A percentile compares a stretch with the other conserved stretches of the same genome.
These are phyloP conservation scores for Chamaecyparis obtusa DNA, from an alignment of 75 land plant genomes.

Conservation along the genomic window DNA sequence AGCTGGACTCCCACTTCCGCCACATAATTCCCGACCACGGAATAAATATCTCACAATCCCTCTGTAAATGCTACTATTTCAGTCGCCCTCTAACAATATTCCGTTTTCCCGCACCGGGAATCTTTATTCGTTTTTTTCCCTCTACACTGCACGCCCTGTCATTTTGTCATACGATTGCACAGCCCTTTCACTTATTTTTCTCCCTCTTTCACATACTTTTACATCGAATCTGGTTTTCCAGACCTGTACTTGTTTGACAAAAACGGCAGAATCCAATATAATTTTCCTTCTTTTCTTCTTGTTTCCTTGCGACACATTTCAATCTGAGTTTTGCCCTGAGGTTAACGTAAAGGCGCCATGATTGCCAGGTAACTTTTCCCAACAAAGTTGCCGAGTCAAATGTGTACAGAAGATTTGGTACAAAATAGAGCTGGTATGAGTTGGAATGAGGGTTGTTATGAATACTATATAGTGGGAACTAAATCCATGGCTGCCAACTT, in stretches of 20 bases:
- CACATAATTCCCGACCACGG: background rate
- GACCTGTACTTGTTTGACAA: too few relatives aligned
- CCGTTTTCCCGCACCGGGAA: background rate
- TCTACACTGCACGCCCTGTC: background rate
- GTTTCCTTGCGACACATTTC: too few relatives aligned
- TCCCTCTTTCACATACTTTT: too few relatives aligned
- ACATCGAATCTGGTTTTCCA: too few relatives aligned
- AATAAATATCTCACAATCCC: too few relatives aligned
- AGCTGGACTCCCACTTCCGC: background rate
- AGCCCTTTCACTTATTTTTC: background rate
- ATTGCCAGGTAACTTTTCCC: background rate
- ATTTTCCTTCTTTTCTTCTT: too few relatives aligned
- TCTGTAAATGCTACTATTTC: background rate
- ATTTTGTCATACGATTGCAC: background rate
- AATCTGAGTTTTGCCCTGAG: too few relatives aligned
- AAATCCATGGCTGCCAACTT: too few relatives aligned
- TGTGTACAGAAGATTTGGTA: background rate
- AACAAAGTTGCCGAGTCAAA: too few relatives aligned
- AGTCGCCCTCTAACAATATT: too few relatives aligned
- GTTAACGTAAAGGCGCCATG: background rate
- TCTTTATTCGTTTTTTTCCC: background rate
- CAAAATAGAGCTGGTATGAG: background rate
- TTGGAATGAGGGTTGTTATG: background rate
- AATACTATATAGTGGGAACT: too few relatives aligned
- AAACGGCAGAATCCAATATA: background rate